Base-by-base conservation (phyloP, 139 green algal species). In the Tetradesmus obliquus region DNA sequence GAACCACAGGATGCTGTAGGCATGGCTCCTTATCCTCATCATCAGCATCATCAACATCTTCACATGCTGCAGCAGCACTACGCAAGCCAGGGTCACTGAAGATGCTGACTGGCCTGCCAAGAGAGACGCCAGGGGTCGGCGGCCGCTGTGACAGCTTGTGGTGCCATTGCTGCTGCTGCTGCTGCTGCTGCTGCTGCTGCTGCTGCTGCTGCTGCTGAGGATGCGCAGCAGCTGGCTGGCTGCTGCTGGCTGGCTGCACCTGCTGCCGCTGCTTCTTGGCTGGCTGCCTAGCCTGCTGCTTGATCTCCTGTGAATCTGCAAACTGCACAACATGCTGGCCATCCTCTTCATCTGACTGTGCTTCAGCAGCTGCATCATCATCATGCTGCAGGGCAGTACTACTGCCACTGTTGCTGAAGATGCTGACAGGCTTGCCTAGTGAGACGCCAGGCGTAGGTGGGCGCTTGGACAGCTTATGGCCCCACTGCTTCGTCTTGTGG, bases 351-450 rank as follows among this genome's bases (percentile, higher is more conserved):
- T 24, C 10, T 6, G n/a, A n/a, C 66, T 76, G 17, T 76, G 66
- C 66, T 19, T n/a, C 66, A 76, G 7, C 66, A 76, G 12, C 55
- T 72, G 82, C 53, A 22, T 58, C 58, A 69, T 58, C n/a, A 76
- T 6, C 17, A 3, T 76, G 66, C 66, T 76, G 66, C 57, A 88
- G n/a, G 7, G 82, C 80, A 8, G 55, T 51, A 57, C 51, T 85
- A 9, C 20, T 71, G 66, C 66, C 66, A 19, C 82, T 87, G 82
- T 20, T 87, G 81, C 57, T 88, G 83, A 88, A 88, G 83, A 88
- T 79, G 57, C 83, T 88, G 57, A 79, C 45, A 15, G 84, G 84
- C 58, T 79, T 79, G 57, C 57, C 32, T 0, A 88, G 84, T 0
- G 22, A n/a, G 6, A 79, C 58, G 8, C 84, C 84, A n/a, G 84